phyloP scores from a whole-genome alignment of 2,329 filamentous ascomycete species.

The Ophiostoma ips region DNA sequence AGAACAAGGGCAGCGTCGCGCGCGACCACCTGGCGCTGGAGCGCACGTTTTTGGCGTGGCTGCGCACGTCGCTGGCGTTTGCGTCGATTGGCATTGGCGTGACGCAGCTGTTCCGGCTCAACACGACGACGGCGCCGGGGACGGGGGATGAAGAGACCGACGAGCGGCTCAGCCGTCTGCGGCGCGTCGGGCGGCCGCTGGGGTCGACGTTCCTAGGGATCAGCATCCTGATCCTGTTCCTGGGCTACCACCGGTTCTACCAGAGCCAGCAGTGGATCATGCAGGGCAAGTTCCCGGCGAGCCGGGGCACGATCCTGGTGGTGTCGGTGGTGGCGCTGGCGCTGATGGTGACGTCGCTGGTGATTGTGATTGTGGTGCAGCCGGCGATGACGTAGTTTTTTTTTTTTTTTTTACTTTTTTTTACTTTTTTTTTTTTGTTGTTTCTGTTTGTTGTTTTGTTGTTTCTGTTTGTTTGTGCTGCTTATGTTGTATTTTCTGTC shows the following conservation, averaged over 20 bases:
- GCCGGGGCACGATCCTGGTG: constrained; percentile 58
- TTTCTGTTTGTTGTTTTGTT: too few species aligned
- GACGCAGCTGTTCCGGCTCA: constrained; percentile 73
- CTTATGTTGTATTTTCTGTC: too few species aligned
- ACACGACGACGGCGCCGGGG: constrained; percentile 40
- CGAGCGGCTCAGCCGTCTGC: constrained; percentile 29
- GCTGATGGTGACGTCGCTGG: constrained; percentile 45
- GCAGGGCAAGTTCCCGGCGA: constrained; percentile 65
- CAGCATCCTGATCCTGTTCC: constrained; percentile 57
- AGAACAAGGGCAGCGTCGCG: constrained; percentile 76
- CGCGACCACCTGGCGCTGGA: constrained; percentile 72
- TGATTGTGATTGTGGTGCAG: constrained; percentile 45
- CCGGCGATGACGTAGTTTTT: not conserved
- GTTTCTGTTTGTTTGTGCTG: too few species aligned
- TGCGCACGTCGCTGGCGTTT: constrained; percentile 69
- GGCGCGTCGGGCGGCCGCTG: constrained; percentile 56
- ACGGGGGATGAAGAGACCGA: constrained; percentile 16
- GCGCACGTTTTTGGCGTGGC: constrained; percentile 74
- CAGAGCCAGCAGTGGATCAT: constrained; percentile 70
- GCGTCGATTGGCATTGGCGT: constrained; percentile 72
- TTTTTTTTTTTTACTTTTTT: not conserved
- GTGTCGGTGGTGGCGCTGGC: constrained; percentile 51
- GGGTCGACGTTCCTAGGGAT: constrained; percentile 66
- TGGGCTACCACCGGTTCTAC: constrained; percentile 69
- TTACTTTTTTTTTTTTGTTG: too few species aligned